These are phyloP conservation scores for Canavalia ensiformis DNA, from an alignment of 306 rosid genomes.

Conservation along the genomic window DNA sequence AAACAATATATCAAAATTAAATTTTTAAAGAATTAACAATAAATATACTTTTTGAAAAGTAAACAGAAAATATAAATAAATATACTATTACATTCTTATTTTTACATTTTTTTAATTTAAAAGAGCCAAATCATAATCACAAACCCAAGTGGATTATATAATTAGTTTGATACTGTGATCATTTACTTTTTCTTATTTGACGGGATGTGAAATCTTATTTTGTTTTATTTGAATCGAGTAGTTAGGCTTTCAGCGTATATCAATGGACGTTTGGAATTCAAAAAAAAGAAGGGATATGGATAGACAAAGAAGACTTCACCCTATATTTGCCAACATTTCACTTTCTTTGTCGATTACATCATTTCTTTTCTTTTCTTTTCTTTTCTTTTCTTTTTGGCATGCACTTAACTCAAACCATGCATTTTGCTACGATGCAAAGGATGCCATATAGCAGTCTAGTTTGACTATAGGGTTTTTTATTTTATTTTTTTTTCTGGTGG, in stretches of 20 bases:
- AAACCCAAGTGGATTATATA: background rate
- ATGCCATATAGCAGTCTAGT: conserved; percentile 33
- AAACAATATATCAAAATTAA: no score
- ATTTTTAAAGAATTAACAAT: background rate
- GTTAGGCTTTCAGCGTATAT: background rate
- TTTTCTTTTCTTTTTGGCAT: background rate
- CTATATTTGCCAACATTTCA: conserved; percentile 23
- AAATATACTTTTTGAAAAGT: background rate
- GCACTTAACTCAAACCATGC: conserved; percentile 24
- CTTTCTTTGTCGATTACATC: conserved; percentile 32
- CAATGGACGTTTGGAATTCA: conserved; percentile 13
- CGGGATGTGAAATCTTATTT: background rate
- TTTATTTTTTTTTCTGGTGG: background rate
- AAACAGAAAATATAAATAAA: no score
- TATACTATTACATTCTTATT: no score
- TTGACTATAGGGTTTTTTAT: conserved; percentile 28
- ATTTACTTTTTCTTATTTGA: conserved; percentile 10
- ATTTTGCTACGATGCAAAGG: conserved; percentile 10
- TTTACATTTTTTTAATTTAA: background rate
- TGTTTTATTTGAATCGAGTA: background rate
- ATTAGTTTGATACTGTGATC: background rate
- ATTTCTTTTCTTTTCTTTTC: background rate
- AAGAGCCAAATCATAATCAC: background rate
- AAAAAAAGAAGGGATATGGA: background rate
- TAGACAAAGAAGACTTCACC: background rate